Conservation (phyloP, 2,329 filamentous ascomycete genomes). For the Akanthomyces lecanii region DNA sequence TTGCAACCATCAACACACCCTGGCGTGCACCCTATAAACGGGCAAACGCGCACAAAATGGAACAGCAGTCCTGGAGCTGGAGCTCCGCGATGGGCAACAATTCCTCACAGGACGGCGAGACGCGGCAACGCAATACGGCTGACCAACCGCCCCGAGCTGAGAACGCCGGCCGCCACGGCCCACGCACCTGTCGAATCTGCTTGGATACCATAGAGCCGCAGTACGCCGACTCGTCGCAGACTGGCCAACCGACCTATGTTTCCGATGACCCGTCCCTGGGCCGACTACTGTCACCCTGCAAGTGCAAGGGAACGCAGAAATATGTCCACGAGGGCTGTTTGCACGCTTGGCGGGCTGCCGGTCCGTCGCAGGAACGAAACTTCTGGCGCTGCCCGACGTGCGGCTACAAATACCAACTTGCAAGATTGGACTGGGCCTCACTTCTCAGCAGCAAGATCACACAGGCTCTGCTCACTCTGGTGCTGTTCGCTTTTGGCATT, state of each 20-base stretch:
- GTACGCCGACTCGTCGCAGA: slow-evolving; percentile 35
- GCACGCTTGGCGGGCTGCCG: slow-evolving; percentile 72
- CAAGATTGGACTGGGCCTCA: slow-evolving; percentile 70
- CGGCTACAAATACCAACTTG: slow-evolving; percentile 74
- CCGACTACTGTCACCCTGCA: slow-evolving; percentile 81
- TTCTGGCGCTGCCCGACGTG: slow-evolving; percentile 89
- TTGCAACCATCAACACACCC: neutral
- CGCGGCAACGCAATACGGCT: slow-evolving; percentile 6
- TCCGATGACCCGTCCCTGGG: slow-evolving; percentile 71
- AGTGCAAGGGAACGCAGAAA: slow-evolving; percentile 87
- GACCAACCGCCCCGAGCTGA: slow-evolving; percentile 6
- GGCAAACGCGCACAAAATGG: slow-evolving; percentile 1
- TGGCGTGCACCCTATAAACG: neutral
- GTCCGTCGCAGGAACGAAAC: slow-evolving; percentile 61
- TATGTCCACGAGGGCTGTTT: slow-evolving; percentile 94
- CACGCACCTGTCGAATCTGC: slow-evolving; percentile 84
- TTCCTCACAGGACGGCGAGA: slow-evolving; percentile 3
- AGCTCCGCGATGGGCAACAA: slow-evolving; percentile 11
- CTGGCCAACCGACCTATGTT: slow-evolving; percentile 52
- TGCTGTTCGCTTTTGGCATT: slow-evolving; percentile 66
- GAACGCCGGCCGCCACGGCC: slow-evolving; percentile 52
- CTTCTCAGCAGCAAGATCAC: slow-evolving; percentile 63
- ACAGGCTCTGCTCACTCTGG: slow-evolving; percentile 66
- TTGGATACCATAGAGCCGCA: slow-evolving; percentile 61
- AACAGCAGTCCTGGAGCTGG: slow-evolving; percentile 14